These are phyloP conservation scores for Austropuccinia psidii DNA, from an alignment of 1,284 basidiomycete species.

Conservation along the genomic window DNA sequence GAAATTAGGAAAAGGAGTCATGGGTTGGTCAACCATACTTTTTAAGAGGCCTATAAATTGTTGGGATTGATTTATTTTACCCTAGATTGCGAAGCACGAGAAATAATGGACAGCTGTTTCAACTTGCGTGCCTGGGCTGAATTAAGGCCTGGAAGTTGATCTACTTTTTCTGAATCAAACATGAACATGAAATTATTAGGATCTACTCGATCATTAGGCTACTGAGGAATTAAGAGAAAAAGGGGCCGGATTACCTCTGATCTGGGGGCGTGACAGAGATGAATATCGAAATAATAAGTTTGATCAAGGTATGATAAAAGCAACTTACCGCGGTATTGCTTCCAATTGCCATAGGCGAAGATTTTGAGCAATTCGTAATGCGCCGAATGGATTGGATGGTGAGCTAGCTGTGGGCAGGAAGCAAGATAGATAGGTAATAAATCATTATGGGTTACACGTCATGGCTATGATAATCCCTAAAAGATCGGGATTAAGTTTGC, in stretches of 20 bases:
- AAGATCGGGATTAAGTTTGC: too few relatives aligned
- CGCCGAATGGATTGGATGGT: not conserved
- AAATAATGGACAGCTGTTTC: constrained; percentile 80
- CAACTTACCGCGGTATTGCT: constrained; percentile 56
- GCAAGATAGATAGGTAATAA: not conserved
- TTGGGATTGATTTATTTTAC: constrained; percentile 53
- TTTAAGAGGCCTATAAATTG: constrained; percentile 42
- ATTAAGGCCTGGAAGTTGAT: constrained; percentile 61
- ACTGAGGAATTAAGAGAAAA: too few relatives aligned
- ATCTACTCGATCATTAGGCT: too few relatives aligned
- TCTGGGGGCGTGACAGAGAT: too few relatives aligned
- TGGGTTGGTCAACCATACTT: constrained; percentile 5
- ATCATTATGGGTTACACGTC: too few relatives aligned
- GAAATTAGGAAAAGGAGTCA: constrained; percentile 1
- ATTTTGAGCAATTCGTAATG: constrained; percentile 59
- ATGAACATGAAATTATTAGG: too few relatives aligned
- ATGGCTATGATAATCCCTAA: too few relatives aligned
- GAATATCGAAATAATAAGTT: too few relatives aligned
- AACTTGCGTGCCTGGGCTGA: constrained; percentile 70
- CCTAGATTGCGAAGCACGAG: constrained; percentile 63
- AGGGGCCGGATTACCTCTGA: too few relatives aligned
- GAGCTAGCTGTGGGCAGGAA: too few relatives aligned
- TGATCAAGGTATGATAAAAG: too few relatives aligned
- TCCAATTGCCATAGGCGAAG: constrained; percentile 79
- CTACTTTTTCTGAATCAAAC: constrained; percentile 56